A percentile compares a stretch with the other conserved stretches of the same genome.
These are phyloP conservation scores for Fusarium odoratissimum DNA, from an alignment of 2,329 filamentous ascomycete genomes.

Conservation along the genomic window DNA sequence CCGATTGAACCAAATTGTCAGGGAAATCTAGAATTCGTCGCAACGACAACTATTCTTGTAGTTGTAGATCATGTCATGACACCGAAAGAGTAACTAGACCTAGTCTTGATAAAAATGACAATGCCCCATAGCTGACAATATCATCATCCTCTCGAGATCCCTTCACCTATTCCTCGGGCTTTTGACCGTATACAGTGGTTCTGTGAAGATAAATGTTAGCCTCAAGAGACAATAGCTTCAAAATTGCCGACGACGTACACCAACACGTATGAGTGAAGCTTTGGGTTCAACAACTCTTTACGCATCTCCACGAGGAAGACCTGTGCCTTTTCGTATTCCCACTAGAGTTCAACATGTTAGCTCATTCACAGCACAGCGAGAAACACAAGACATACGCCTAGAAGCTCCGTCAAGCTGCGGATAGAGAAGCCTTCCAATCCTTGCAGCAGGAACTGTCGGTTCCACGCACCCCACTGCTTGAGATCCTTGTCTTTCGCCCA, in stretches of 20 bases:
- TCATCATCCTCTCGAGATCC: not conserved
- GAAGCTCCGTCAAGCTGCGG: slow-evolving; percentile 17
- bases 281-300: slow-evolving; percentile 11
- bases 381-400: not conserved
- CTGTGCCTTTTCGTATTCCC: slow-evolving; percentile 18
- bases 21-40: not conserved
- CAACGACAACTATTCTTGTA: fast-evolving
- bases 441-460: slow-evolving; percentile 18
- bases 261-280: slow-evolving; percentile 13
- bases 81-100: not conserved
- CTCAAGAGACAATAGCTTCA: fast-evolving
- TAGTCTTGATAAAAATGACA: no score
- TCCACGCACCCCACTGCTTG: slow-evolving; percentile 32
- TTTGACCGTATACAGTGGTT: slow-evolving; percentile 17
- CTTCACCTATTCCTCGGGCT: not conserved
- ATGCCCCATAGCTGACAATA: fast-evolving
- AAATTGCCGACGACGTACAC: not conserved
- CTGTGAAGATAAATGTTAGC: not conserved
- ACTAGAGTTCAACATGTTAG: not conserved
- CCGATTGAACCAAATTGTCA: fast-evolving
- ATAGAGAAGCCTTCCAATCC: slow-evolving; percentile 30
- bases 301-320: slow-evolving; percentile 14
- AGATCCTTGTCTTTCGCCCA: slow-evolving; percentile 30
- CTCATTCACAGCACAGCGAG: fast-evolving
- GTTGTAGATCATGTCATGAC: no score